Conservation (phyloP, 2,329 filamentous ascomycete genomes). For the Exophiala bonariae region DNA sequence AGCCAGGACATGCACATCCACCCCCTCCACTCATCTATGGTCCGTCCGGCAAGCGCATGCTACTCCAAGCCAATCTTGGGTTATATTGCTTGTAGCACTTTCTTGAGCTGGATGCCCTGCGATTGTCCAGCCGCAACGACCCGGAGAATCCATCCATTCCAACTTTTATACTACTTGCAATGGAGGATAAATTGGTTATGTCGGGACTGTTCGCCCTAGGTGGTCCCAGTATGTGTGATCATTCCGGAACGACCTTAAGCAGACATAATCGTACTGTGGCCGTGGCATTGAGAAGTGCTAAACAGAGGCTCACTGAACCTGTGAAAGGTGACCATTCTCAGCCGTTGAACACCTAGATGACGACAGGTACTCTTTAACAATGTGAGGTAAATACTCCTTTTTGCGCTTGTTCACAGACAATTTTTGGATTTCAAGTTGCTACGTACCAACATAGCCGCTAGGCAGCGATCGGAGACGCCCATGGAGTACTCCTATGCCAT, state of each 20-base stretch:
- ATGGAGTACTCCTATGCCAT: neutral
- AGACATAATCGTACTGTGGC: slow-evolving; percentile 1
- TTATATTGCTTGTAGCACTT: neutral
- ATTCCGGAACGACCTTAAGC: slow-evolving; percentile 1
- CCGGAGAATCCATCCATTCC: neutral
- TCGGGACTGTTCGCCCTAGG: neutral
- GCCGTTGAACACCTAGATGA: neutral
- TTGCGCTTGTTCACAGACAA: neutral
- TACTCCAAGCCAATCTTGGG: neutral
- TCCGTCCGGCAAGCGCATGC: neutral
- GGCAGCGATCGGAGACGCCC: neutral
- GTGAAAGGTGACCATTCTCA: neutral
- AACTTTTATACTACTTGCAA: neutral
- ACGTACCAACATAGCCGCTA: neutral
- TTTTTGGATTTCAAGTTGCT: neutral
- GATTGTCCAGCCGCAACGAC: neutral
- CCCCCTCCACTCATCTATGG: neutral
- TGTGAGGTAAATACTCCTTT: neutral
- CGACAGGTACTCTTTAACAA: neutral
- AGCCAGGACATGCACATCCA: neutral
- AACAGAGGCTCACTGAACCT: neutral
- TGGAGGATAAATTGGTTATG: slow-evolving; percentile 2
- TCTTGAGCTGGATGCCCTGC: neutral
- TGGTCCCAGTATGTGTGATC: neutral
- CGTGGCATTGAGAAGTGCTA: neutral